Percentiles rank a stretch among this genome's conserved stretches.
phyloP scores from a whole-genome alignment of 176 grass and related monocot genomes.

The Cenchrus americanus region DNA sequence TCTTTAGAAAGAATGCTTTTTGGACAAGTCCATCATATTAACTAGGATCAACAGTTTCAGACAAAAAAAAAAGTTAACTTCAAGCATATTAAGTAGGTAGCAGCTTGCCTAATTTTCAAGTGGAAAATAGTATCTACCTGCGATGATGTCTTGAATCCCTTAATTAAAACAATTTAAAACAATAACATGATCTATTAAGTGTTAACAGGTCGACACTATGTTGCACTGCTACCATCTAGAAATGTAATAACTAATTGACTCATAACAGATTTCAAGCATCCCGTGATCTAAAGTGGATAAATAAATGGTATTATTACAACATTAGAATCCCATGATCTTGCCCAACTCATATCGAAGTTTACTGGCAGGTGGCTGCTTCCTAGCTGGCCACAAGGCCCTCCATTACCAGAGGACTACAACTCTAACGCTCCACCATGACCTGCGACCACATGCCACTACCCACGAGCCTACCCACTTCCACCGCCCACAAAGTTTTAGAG shows the following conservation, averaged over 20 bases:
- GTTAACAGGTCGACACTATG: slow-evolving; percentile 3
- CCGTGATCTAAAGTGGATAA: background rate
- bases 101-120: background rate
- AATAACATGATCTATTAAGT: slow-evolving; percentile 9
- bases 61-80: background rate
- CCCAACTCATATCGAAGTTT: background rate
- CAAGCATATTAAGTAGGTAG: background rate
- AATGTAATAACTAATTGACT: slow-evolving; percentile 7
- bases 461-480: background rate
- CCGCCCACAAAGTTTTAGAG: background rate
- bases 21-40: background rate
- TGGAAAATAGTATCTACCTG: slow-evolving; percentile 1
- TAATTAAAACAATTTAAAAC: slow-evolving; percentile 3
- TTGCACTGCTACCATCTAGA: background rate
- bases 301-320: background rate
- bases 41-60: slow-evolving; percentile 9
- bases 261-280: background rate
- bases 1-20: background rate
- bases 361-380: background rate
- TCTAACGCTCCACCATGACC: background rate
- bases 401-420: background rate
- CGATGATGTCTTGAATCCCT: background rate
- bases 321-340: background rate
- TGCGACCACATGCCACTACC: background rate
- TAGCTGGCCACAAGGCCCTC: background rate